phyloP scores from a whole-genome alignment of 192 early-diverging fungal species.

The Coemansia asiatica region DNA sequence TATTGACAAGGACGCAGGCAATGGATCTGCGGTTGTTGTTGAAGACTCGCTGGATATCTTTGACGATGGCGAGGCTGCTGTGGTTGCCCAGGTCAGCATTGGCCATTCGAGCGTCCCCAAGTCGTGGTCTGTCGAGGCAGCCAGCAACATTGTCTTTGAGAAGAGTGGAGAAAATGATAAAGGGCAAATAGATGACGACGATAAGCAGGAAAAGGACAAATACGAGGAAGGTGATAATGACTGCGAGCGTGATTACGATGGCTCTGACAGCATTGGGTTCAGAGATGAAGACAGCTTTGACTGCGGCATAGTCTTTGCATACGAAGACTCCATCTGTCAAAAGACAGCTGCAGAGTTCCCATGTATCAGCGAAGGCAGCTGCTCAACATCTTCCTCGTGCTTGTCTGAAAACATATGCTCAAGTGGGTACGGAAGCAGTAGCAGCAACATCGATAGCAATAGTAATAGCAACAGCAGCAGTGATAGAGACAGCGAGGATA shows the following conservation, averaged over 20 bases:
- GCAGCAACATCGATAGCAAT: background rate
- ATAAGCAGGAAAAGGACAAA: background rate
- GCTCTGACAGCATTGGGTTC: background rate
- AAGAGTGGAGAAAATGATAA: background rate
- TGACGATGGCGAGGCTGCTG: constrained; percentile 11
- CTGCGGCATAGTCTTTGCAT: constrained; percentile 6
- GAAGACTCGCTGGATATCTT: constrained; percentile 6
- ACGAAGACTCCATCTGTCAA: background rate
- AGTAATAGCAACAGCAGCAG: background rate
- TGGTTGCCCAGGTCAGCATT: constrained; percentile 25
- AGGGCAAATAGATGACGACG: background rate
- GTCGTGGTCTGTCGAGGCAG: constrained; percentile 12
- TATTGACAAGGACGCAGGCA: constrained; percentile 34
- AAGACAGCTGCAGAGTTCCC: background rate
- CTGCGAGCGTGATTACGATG: background rate
- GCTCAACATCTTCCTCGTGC: no score
- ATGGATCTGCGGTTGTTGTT: constrained; percentile 10
- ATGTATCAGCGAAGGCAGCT: background rate
- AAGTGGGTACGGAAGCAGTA: background rate
- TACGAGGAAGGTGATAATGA: background rate
- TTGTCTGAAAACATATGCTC: no score
- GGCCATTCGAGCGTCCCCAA: constrained; percentile 20
- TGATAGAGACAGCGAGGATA: constrained; percentile 1
- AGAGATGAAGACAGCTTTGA: background rate
- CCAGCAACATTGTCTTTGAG: constrained; percentile 32